Percentiles rank a stretch among this genome's conserved stretches.
phyloP scores from a whole-genome alignment of 2,329 filamentous ascomycete genomes.

The Fusarium palustre region DNA sequence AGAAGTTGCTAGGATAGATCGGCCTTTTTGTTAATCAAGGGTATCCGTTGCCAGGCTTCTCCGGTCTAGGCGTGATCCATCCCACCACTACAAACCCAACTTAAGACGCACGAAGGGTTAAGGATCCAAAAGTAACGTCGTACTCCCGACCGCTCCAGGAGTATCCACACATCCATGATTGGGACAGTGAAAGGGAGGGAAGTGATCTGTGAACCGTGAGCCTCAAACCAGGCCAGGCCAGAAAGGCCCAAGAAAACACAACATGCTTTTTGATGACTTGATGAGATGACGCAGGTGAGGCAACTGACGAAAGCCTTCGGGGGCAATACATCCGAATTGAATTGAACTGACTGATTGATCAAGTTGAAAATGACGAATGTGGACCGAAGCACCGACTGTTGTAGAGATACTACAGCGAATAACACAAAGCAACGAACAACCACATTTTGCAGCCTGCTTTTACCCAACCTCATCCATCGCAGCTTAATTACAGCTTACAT shows the following conservation, averaged over 20 bases:
- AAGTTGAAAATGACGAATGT: slow-evolving; percentile 23
- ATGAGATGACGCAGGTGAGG: slow-evolving; percentile 27
- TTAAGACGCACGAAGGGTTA: slow-evolving; percentile 40
- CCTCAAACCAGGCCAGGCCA: slow-evolving; percentile 35
- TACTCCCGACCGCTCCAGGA: slow-evolving; percentile 22
- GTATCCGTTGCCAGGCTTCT: slow-evolving; percentile 1
- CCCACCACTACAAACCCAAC: slow-evolving; percentile 39
- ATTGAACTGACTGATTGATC: slow-evolving; percentile 6
- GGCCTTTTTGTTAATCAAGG: slow-evolving; percentile 13
- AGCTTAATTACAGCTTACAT: not conserved
- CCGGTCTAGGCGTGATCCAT: slow-evolving; percentile 19
- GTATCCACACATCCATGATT: slow-evolving; percentile 28
- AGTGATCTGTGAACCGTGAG: slow-evolving; percentile 30
- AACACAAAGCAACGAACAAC: slow-evolving; percentile 4
- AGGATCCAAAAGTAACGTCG: slow-evolving; percentile 34
- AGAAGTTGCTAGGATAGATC: slow-evolving; percentile 9
- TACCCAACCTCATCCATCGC: not conserved
- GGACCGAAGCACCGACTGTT: slow-evolving; percentile 2
- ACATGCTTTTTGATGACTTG: slow-evolving; percentile 7
- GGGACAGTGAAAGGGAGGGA: not conserved
- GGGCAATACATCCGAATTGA: slow-evolving; percentile 3
- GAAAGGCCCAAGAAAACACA: slow-evolving; percentile 1
- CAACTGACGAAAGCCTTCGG: slow-evolving; percentile 27
- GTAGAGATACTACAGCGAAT: slow-evolving; percentile 1
- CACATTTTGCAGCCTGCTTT: not conserved